Percentiles rank a stretch among this genome's conserved stretches.
These are phyloP conservation scores for Didymellaceae sp. DNA, from an alignment of 2,329 filamentous ascomycete genomes.

Conservation along the genomic window DNA sequence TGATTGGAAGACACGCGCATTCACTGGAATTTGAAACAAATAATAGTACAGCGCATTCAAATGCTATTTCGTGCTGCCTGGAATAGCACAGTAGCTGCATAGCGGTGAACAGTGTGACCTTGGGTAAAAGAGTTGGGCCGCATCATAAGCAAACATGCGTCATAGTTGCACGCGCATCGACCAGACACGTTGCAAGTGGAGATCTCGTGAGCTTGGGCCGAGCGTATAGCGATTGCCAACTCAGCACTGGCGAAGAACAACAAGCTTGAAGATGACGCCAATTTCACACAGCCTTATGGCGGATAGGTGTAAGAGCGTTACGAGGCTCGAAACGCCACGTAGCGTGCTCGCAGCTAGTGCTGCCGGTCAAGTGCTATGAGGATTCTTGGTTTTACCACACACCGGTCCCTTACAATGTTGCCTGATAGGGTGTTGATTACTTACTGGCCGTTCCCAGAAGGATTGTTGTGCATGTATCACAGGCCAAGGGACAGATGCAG, in stretches of 20 bases:
- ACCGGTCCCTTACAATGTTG: not conserved
- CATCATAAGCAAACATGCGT: slow-evolving; percentile 11
- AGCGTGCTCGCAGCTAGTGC: slow-evolving; percentile 4
- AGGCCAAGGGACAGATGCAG: not conserved
- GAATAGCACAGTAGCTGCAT: slow-evolving; percentile 4
- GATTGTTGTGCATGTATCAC: slow-evolving; percentile 5
- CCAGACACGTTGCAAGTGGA: slow-evolving; percentile 18
- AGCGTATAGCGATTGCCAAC: slow-evolving; percentile 8
- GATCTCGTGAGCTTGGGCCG: slow-evolving; percentile 9
- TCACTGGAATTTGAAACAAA: slow-evolving; percentile 8
- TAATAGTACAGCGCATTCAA: not conserved
- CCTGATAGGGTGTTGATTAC: not conserved
- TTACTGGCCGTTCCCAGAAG: not conserved
- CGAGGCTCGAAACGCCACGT: slow-evolving; percentile 14
- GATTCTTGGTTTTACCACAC: not conserved
- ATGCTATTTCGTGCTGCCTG: not conserved
- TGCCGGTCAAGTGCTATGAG: no score
- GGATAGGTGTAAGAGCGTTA: not conserved
- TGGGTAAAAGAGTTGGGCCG: slow-evolving; percentile 7
- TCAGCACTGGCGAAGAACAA: slow-evolving; percentile 3
- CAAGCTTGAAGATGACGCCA: not conserved
- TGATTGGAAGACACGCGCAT: slow-evolving; percentile 4
- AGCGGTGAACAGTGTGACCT: slow-evolving; percentile 11
- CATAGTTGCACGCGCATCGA: slow-evolving; percentile 15
- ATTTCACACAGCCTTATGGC: slow-evolving; percentile 1